phyloP scores from a whole-genome alignment of 2,329 filamentous ascomycete genomes.

The Geosmithia flava region DNA sequence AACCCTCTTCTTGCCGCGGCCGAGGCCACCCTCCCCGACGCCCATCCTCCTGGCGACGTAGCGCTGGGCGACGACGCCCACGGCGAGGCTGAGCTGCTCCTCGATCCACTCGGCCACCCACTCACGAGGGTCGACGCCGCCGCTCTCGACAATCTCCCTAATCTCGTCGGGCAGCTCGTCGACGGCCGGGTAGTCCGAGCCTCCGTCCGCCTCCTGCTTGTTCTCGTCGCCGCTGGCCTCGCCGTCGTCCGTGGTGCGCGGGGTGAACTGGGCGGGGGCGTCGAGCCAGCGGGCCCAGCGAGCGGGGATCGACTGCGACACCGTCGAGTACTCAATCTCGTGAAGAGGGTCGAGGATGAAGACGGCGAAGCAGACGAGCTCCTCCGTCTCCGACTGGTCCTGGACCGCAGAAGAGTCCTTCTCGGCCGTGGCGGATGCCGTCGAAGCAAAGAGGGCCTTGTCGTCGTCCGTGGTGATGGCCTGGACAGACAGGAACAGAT shows the following conservation, averaged over 20 bases:
- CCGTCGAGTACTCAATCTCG: conserved; percentile 70
- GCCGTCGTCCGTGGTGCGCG: conserved; percentile 32
- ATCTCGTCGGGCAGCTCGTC: conserved; percentile 63
- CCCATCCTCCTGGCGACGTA: conserved; percentile 96
- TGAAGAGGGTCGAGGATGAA: conserved; percentile 84
- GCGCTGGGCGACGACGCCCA: conserved; percentile 82
- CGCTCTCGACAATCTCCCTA: conserved; percentile 63
- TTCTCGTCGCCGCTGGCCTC: conserved; percentile 18
- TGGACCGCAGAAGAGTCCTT: conserved; percentile 39
- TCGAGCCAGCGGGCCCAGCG: conserved; percentile 92
- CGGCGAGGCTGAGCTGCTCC: conserved; percentile 63
- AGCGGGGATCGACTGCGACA: conserved; percentile 73
- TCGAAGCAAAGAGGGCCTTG: conserved; percentile 54
- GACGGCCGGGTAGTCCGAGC: conserved; percentile 18
- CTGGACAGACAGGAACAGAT: conserved; percentile 94
- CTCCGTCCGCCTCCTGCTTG: conserved; percentile 6
- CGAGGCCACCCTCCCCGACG: conserved; percentile 66
- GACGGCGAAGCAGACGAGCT: conserved; percentile 60
- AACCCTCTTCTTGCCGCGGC: conserved; percentile 47
- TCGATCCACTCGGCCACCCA: conserved; percentile 98
- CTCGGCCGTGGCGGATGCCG: conserved; percentile 38
- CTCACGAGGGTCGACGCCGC: conserved; percentile 79
- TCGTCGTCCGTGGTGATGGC: conserved; percentile 59
- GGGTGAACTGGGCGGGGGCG: conserved; percentile 45
- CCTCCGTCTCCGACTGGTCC: conserved; percentile 41